phyloP scores from a whole-genome alignment of 345 rosid genomes.

The Angophora floribunda region DNA sequence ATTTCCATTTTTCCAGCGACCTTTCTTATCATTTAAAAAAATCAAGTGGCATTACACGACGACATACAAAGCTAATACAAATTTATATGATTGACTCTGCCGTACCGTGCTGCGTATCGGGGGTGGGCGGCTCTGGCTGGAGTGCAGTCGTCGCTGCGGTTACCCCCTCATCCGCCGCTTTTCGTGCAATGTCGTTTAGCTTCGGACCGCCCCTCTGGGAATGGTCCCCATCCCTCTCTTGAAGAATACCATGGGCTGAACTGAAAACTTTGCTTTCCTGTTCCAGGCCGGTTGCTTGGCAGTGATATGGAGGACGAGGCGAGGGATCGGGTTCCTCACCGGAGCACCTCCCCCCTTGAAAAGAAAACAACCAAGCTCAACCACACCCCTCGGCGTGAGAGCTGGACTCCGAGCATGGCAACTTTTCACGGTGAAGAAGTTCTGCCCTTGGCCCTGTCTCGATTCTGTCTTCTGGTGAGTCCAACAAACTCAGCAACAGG shows the following conservation, averaged over 20 bases:
- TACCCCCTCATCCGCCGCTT: not conserved
- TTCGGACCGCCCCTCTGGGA: not conserved
- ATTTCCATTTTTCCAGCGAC: not conserved
- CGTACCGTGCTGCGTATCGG: not conserved
- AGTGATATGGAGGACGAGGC: not conserved
- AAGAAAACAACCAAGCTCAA: not conserved
- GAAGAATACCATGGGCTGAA: not conserved
- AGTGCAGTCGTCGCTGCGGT: not conserved
- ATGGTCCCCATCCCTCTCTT: not conserved
- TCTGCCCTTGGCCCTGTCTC: not conserved
- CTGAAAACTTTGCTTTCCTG: not conserved
- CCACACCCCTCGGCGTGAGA: not conserved
- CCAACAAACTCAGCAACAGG: not conserved
- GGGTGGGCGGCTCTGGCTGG: not conserved
- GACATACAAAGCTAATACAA: not conserved
- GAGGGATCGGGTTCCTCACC: not conserved
- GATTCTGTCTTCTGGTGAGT: not conserved
- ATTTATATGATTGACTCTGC: not conserved
- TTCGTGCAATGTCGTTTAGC: not conserved
- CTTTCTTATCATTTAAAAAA: not conserved
- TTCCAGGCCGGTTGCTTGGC: not conserved
- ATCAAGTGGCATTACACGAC: accelerated
- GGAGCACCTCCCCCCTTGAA: not conserved
- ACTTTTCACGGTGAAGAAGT: not conserved
- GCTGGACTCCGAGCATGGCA: accelerated